Conservation (phyloP, 139 green algal genomes). For the Tetradesmus lagerheimii region DNA sequence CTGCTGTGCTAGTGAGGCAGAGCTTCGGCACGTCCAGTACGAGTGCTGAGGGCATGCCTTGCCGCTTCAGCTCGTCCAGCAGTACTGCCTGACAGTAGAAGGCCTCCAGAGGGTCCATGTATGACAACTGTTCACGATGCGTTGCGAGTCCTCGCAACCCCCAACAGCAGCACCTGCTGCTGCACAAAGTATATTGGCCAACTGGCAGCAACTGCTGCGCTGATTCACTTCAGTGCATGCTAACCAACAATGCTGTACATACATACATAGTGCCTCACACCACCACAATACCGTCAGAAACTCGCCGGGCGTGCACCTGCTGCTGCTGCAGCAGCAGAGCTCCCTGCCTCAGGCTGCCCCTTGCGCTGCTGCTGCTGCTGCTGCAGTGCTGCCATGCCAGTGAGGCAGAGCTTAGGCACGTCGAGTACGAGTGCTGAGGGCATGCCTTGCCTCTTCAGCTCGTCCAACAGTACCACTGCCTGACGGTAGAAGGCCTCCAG, state of each 20-base stretch:
- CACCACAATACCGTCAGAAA: too few species aligned
- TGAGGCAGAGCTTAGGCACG: background rate
- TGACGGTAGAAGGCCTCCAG: conserved; percentile 62
- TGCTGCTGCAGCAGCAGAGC: background rate
- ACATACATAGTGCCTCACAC: too few species aligned
- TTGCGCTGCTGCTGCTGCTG: conserved; percentile 15
- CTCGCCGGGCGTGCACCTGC: too few species aligned
- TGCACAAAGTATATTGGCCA: too few species aligned
- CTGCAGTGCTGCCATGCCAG: background rate
- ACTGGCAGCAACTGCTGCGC: too few species aligned
- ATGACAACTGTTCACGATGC: too few species aligned
- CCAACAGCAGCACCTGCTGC: too few species aligned
- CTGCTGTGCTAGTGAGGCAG: background rate
- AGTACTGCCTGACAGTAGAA: too few species aligned
- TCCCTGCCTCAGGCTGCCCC: background rate
- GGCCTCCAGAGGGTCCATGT: too few species aligned
- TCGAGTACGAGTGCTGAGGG: conserved; percentile 35
- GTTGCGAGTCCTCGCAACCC: too few species aligned
- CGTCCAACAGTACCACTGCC: background rate
- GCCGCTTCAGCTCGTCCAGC: conserved; percentile 52
- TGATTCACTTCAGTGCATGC: too few species aligned
- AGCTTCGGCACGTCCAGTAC: conserved; percentile 24
- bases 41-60: conserved; percentile 31
- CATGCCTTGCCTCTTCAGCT: conserved; percentile 51
- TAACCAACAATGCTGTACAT: too few species aligned